Conservation (phyloP, 1,284 basidiomycete species). For the Ceratorhiza oryzae-sativae region DNA sequence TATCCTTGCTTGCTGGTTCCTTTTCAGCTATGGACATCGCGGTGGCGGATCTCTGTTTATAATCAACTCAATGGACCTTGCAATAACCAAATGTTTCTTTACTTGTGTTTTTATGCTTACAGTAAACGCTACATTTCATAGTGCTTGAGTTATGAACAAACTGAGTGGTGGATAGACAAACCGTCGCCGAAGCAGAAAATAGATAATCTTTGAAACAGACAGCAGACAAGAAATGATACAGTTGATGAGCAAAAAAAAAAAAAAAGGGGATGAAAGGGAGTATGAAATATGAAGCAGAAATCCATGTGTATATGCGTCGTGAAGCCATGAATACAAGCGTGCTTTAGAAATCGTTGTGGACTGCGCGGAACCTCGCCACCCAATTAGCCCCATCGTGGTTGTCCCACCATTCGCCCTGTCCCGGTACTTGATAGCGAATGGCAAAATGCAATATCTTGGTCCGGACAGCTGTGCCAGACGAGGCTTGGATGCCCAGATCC, state of each 20-base stretch:
- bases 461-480: constrained; percentile 15
- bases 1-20: background rate
- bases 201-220: background rate
- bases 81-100: background rate
- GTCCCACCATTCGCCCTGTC: constrained; percentile 32
- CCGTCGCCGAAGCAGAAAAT: too few relatives aligned
- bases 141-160: background rate
- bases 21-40: constrained; percentile 6
- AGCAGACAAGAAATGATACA: constrained; percentile 8
- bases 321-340: background rate
- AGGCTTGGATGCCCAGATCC: constrained; percentile 9
- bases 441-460: constrained; percentile 7
- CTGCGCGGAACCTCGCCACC: constrained; percentile 31
- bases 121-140: background rate
- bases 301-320: constrained; percentile 22
- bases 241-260: constrained; percentile 2
- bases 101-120: background rate
- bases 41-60: constrained; percentile 20
- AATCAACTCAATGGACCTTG: background rate
- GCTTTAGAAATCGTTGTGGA: background rate
- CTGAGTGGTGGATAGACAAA: constrained; percentile 20
- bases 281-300: constrained; percentile 7
- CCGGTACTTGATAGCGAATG: constrained; percentile 4
- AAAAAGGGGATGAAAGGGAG: background rate
- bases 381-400: constrained; percentile 22